Evolutionary conservation across 768 basidiomycete genomes (phyloP).

Genomic region (Podaxis sp.): DNA sequence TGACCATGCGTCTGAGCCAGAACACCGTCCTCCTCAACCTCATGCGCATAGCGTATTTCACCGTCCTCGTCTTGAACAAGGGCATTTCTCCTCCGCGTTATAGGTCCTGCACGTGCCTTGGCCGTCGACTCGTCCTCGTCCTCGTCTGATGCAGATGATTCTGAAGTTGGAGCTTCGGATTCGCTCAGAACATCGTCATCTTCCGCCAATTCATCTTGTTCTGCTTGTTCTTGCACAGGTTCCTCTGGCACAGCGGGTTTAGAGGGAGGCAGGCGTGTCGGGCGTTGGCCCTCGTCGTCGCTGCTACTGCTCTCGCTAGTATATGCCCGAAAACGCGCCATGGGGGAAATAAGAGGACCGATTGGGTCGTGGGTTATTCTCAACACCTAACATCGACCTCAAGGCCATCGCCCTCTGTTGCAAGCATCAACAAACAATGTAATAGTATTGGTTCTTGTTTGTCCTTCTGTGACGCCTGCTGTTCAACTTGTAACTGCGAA

Average conservation of each 20-base stretch:
- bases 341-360: conserved; percentile 23
- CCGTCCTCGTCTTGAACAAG: conserved; percentile 57
- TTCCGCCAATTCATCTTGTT: conserved; percentile 30
- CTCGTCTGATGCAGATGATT: conserved; percentile 45
- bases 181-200: conserved; percentile 35
- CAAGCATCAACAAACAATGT: conserved; percentile 11
- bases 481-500: neutral
- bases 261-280: conserved; percentile 19
- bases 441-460: neutral
- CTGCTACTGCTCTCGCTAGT: conserved; percentile 61
- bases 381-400: neutral
- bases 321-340: conserved; percentile 72
- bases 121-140: conserved; percentile 47
- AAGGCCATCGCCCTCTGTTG: neutral
- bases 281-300: conserved; percentile 35
- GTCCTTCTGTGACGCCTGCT: neutral
- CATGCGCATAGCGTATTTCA: conserved; percentile 46
- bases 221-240: conserved; percentile 29
- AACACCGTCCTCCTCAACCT: conserved; percentile 41
- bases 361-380: neutral
- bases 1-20: conserved; percentile 31
- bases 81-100: conserved; percentile 38
- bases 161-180: conserved; percentile 34
- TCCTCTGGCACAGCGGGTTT: conserved; percentile 16
- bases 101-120: conserved; percentile 19